Evolutionary conservation across 2,329 filamentous ascomycete species (phyloP).

Genomic region (Dactylellina leptospora): DNA sequence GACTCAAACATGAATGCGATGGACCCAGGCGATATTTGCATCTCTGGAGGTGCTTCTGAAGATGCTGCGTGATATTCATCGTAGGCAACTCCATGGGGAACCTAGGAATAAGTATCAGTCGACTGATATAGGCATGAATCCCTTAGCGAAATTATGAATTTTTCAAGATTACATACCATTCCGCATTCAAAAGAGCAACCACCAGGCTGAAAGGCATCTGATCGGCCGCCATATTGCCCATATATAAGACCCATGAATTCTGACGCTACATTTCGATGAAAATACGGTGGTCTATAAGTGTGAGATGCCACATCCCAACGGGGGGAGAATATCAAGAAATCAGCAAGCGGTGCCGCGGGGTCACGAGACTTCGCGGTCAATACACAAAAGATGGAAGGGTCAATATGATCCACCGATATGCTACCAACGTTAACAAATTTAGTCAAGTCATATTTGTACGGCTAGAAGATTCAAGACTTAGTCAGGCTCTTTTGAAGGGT

Average conservation of each 20-base stretch:
- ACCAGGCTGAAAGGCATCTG: slow-evolving; percentile 68
- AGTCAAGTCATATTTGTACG: slow-evolving; percentile 68
- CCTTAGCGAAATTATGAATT: background rate
- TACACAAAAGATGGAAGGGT: slow-evolving; percentile 74
- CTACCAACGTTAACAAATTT: slow-evolving; percentile 69
- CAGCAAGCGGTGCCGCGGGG: slow-evolving; percentile 68
- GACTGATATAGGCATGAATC: background rate
- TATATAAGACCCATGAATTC: slow-evolving; percentile 72
- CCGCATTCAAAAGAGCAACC: slow-evolving; percentile 66
- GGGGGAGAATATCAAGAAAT: slow-evolving; percentile 78
- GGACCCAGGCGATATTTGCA: slow-evolving; percentile 69
- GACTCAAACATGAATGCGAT: slow-evolving; percentile 77
- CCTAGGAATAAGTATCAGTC: slow-evolving; percentile 56
- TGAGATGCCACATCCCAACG: slow-evolving; percentile 75
- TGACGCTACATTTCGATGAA: slow-evolving; percentile 74
- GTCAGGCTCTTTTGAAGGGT: too few relatives aligned
- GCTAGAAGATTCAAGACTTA: slow-evolving; percentile 56
- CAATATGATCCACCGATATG: slow-evolving; percentile 71
- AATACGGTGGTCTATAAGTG: slow-evolving; percentile 77
- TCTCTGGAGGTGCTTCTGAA: slow-evolving; percentile 66
- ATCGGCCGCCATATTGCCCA: slow-evolving; percentile 68
- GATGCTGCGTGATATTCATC: slow-evolving; percentile 67
- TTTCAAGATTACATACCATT: slow-evolving; percentile 22
- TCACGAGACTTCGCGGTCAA: slow-evolving; percentile 70
- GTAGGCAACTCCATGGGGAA: slow-evolving; percentile 68